phyloP scores from a whole-genome alignment of 225 moss, liverwort and hornwort genomes.

The Climacium dendroides region DNA sequence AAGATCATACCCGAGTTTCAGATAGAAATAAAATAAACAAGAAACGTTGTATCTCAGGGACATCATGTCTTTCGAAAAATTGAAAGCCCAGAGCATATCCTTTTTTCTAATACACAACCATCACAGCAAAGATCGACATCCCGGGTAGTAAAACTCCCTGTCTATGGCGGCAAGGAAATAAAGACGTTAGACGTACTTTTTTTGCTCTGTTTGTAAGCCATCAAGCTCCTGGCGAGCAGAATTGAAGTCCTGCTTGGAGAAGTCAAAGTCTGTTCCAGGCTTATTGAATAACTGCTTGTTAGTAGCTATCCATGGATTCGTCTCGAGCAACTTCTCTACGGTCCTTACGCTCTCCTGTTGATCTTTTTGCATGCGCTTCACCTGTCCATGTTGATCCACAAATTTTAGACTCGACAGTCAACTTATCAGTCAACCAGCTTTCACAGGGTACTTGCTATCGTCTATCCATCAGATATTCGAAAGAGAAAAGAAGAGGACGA shows the following conservation, averaged over 20 bases:
- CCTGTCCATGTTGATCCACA: constrained; percentile 32
- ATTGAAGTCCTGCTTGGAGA: constrained; percentile 48
- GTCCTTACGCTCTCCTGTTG: constrained; percentile 54
- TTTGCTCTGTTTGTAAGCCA: constrained; percentile 54
- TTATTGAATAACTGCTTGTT: constrained; percentile 77
- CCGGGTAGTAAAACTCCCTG: not conserved
- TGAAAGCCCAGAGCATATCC: not conserved
- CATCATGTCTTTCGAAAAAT: not conserved
- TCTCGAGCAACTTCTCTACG: constrained; percentile 64
- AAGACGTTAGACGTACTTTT: constrained; percentile 33
- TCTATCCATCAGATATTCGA: not conserved
- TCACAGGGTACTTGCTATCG: not conserved
- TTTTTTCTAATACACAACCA: not conserved
- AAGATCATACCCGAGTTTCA: not conserved
- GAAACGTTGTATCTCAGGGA: not conserved
- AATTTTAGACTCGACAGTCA: not conserved
- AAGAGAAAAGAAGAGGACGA: not conserved
- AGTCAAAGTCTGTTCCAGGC: constrained; percentile 85
- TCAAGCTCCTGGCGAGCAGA: constrained; percentile 67
- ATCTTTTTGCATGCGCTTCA: constrained; percentile 70
- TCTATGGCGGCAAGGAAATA: not conserved
- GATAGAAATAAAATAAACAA: not conserved
- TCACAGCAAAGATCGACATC: not conserved
- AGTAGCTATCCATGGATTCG: constrained; percentile 75
- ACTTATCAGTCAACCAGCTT: not conserved